A percentile compares a stretch with the other conserved stretches of the same genome.
Conservation (phyloP, 805 yeast genomes). For the Wickerhamiella nectarea region DNA sequence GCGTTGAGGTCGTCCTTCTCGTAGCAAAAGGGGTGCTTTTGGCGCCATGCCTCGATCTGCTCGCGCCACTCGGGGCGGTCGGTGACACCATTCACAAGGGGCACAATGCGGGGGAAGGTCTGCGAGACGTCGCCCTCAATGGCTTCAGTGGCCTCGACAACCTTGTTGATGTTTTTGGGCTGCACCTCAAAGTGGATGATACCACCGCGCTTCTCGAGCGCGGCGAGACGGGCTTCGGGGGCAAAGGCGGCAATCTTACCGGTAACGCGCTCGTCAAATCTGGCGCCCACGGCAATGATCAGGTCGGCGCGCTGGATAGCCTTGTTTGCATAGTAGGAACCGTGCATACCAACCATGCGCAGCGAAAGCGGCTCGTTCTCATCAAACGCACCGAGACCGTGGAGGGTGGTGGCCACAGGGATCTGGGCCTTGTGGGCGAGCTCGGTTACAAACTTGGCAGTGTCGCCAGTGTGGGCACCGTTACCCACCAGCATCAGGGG, state of each 20-base stretch:
- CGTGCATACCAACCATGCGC: slow-evolving; percentile 98
- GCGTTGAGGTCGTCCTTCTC: slow-evolving; percentile 48
- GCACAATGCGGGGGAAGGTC: slow-evolving; percentile 60
- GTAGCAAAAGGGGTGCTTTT: slow-evolving; percentile 73
- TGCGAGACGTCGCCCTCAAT: slow-evolving; percentile 88
- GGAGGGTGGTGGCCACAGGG: slow-evolving; percentile 93
- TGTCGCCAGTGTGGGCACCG: slow-evolving; percentile 60
- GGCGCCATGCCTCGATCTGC: slow-evolving; percentile 68
- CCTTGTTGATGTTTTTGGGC: slow-evolving; percentile 95
- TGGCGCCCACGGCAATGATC: slow-evolving; percentile 87
- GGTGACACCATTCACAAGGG: slow-evolving; percentile 46
- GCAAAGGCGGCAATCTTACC: slow-evolving; percentile 77
- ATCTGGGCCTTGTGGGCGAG: slow-evolving; percentile 81
- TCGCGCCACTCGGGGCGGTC: slow-evolving; percentile 71
- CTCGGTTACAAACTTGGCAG: slow-evolving; percentile 59
- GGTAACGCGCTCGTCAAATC: slow-evolving; percentile 98
- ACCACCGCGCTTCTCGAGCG: slow-evolving; percentile 82
- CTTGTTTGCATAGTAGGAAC: slow-evolving; percentile 84
- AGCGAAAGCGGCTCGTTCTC: slow-evolving; percentile 80
- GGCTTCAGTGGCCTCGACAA: slow-evolving; percentile 86
- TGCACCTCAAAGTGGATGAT: slow-evolving; percentile 90
- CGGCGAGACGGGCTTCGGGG: slow-evolving; percentile 85
- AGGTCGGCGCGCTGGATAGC: slow-evolving; percentile 91
- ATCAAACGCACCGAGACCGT: slow-evolving; percentile 88
- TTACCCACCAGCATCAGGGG: slow-evolving; percentile 89